Evolutionary conservation across 768 basidiomycete species (phyloP), one percentile per base, ranked within the genome.

Genomic region (Hypholoma sublateritium): DNA sequence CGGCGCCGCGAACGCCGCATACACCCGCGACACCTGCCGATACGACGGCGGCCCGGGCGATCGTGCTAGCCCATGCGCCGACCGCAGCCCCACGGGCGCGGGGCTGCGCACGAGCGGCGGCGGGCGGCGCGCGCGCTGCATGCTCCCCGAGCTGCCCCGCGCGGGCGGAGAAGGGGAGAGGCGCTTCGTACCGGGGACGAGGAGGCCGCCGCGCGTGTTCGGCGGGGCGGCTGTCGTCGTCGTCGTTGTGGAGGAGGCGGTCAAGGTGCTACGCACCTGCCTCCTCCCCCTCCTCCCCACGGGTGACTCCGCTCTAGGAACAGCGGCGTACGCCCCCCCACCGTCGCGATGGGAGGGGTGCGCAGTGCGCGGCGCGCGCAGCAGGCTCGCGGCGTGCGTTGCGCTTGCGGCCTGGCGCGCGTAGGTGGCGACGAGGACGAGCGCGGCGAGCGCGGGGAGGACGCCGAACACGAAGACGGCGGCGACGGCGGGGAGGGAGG

Each of bases 351-450:
- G 50, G 43, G 21, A 55, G 12, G 41, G 12, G 19, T 19, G 21
- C 12, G 50, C 39, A 22, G 48, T 34, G 32, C 22, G 7, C 44
- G 44, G 3, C 22, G 22, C 48, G 14, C 46, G 53, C 11, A 65
- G 19, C 7, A 77, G 64, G 53, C 67, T 67, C 34, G 73, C 78
- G n/a, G 69, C 53, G 65, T 77, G 78, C 3, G 62, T 57, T 2
- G 72, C 71, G 61, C 77, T 71, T 22, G 62, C 72, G 19, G 71
- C 71, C 58, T 77, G 78, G 22, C 71, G 69, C 60, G 76, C 74
- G 66, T 77, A 76, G 34, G 67, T 32, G 6, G 6, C 28, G 28
- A 32, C 70, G 61, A 74, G 72, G 13, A 72, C 74, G 56, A 77
- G 53, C 59, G 73, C 39, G 63, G 72, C 74, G 63, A 68, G 71